Evolutionary conservation across 108 stramenopile species (phyloP), one percentile per base, ranked within the genome.

Genomic region (Seminavis robusta): DNA sequence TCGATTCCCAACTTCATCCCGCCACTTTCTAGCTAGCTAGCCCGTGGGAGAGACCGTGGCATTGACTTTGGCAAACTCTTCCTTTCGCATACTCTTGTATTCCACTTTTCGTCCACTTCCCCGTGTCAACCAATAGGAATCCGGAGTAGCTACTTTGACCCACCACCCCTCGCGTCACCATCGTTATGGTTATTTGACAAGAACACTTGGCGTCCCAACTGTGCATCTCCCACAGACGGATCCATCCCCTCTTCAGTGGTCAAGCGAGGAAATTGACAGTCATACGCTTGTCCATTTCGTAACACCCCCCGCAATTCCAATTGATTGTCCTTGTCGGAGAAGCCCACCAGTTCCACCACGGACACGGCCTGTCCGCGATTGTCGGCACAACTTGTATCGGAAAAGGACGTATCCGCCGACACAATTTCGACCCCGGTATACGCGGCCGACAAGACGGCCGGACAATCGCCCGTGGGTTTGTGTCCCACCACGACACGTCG

Each of bases 391-490:
- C 24, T 52, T 24, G 49, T 63, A 42, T 67, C 59, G 4, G 79
- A 65, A 49, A 61, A 84, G 3, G 77, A 79, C 5, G 79, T 84
- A 50, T 84, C 83, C 15, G 67, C 72, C 0, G 79, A 65, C 28
- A 76, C 73, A 5, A 84, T 57, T 33, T 79, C 76, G 0, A 84
- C 73, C 8, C 74, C 74, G 19, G 76, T 72, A 47, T 75, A 71
- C 17, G 30, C 32, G 3, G 71, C 50, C 2, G 67, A 70, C 23
- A 84, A 44, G 8, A 84, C 83, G 9, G 79, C 59, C 17, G 83
- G 83, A 60, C 73, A 80, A 63, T 84, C 83, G 8, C 79, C 79
- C 4, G 79, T 79, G 8, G 83, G 83, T 54, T 80, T 77, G 59
- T 84, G 83, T 33, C 83, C 83, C 10, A 84, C 83, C 33, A 84